These are phyloP conservation scores for Daedaleopsis sinensis DNA, from an alignment of 768 basidiomycete genomes.

Conservation along the genomic window DNA sequence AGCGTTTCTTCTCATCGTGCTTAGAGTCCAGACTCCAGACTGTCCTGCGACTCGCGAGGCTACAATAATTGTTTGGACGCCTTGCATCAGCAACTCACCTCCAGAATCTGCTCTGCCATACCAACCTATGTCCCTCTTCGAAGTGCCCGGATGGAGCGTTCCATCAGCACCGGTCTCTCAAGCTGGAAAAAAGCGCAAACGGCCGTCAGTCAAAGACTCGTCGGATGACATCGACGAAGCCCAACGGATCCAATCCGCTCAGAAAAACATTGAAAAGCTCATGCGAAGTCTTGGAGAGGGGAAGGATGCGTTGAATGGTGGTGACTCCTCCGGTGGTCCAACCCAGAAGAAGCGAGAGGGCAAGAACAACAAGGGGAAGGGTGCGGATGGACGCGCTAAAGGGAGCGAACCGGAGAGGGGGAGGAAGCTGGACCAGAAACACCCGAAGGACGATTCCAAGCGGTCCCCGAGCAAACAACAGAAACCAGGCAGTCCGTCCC, in stretches of 20 bases:
- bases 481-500: background rate
- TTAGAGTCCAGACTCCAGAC: too few species aligned
- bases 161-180: conserved; percentile 24
- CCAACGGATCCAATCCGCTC: conserved; percentile 27
- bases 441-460: conserved; percentile 1
- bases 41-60: too few species aligned
- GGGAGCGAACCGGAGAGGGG: conserved; percentile 4
- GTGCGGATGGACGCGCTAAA: background rate
- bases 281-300: conserved; percentile 32
- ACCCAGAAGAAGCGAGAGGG: conserved; percentile 20
- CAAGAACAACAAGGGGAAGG: conserved; percentile 13
- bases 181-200: conserved; percentile 34
- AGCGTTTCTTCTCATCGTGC: too few species aligned
- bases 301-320: conserved; percentile 8
- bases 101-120: background rate
- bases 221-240: conserved; percentile 22
- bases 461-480: background rate
- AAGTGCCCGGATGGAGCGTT: conserved; percentile 40
- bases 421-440: conserved; percentile 7
- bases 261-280: conserved; percentile 39
- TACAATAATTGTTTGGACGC: too few species aligned
- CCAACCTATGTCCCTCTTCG: conserved; percentile 35
- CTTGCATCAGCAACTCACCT: background rate
- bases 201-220: conserved; percentile 7
- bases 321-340: background rate